These are phyloP conservation scores for Trichoderma atrobrunneum DNA, from an alignment of 2,329 filamentous ascomycete genomes.

Conservation along the genomic window DNA sequence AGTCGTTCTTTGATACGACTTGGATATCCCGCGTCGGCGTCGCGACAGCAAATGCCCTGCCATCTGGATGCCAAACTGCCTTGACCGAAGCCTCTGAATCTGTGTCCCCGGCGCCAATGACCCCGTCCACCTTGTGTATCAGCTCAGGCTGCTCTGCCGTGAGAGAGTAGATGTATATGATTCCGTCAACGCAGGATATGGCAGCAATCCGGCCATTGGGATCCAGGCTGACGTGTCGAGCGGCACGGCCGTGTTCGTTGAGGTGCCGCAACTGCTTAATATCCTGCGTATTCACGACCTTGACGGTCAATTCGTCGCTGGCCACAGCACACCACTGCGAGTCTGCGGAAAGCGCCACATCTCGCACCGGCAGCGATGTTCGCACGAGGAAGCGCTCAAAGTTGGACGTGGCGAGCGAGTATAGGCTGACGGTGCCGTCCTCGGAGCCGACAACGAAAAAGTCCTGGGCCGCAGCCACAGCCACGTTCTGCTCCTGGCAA, in stretches of 20 bases:
- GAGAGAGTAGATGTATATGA: slow-evolving; percentile 86
- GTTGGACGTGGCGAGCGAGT: slow-evolving; percentile 69
- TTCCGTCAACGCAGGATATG: slow-evolving; percentile 83
- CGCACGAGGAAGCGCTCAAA: slow-evolving; percentile 83
- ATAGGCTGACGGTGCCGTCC: slow-evolving; percentile 93
- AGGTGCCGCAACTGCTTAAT: slow-evolving; percentile 73
- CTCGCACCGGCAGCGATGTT: slow-evolving; percentile 80
- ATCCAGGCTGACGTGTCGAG: slow-evolving; percentile 90
- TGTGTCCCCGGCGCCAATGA: slow-evolving; percentile 75
- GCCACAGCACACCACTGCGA: slow-evolving; percentile 87
- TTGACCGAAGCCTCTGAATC: slow-evolving; percentile 70
- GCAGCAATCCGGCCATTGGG: slow-evolving; percentile 71
- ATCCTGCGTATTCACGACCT: slow-evolving; percentile 79
- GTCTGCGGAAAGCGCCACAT: slow-evolving; percentile 79
- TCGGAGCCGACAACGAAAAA: slow-evolving; percentile 89
- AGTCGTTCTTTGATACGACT: slow-evolving; percentile 83
- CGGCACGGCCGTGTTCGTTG: slow-evolving; percentile 78
- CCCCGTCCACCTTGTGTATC: slow-evolving; percentile 77
- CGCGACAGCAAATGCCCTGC: slow-evolving; percentile 81
- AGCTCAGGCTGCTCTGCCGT: slow-evolving; percentile 75
- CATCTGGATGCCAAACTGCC: slow-evolving; percentile 90
- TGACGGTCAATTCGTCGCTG: slow-evolving; percentile 93
- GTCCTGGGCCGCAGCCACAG: slow-evolving; percentile 71
- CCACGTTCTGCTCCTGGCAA: slow-evolving; percentile 79
- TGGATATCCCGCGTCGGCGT: slow-evolving; percentile 81